A percentile compares a stretch with the other conserved stretches of the same genome.
phyloP scores from a whole-genome alignment of 2,329 filamentous ascomycete genomes.

The Microascus cirrosus region DNA sequence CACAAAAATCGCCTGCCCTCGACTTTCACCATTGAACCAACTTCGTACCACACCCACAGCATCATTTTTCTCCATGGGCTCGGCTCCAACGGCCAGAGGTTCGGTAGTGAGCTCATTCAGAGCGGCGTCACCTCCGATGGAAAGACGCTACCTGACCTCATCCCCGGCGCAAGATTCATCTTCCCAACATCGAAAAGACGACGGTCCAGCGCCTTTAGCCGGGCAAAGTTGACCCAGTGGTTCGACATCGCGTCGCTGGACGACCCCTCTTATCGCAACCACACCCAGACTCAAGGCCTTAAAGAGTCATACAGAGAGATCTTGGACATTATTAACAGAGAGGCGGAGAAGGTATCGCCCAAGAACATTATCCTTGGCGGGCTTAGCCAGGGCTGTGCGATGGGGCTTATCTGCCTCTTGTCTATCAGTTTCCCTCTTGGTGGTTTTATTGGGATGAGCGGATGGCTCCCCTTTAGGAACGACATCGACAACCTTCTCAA shows the following conservation, averaged over 20 bases:
- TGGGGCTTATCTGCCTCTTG: constrained; percentile 28
- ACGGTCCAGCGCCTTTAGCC: constrained; percentile 28
- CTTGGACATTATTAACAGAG: no score
- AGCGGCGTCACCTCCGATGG: constrained; percentile 14
- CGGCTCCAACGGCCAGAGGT: constrained; percentile 19
- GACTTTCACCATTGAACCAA: no score
- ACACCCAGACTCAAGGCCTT: constrained; percentile 24
- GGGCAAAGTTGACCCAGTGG: constrained; percentile 35
- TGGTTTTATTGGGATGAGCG: constrained; percentile 34
- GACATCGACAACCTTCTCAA: constrained; percentile 19
- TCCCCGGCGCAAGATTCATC: constrained; percentile 31
- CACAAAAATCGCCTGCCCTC: no score
- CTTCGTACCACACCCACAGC: no score
- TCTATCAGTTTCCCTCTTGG: constrained; percentile 23
- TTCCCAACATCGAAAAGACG: constrained; percentile 37
- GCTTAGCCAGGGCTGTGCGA: constrained; percentile 42
- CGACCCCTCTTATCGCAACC: constrained; percentile 24
- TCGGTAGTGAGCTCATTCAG: constrained; percentile 19
- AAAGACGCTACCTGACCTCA: constrained; percentile 16
- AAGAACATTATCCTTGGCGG: constrained; percentile 39
- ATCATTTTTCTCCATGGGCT: constrained; percentile 14
- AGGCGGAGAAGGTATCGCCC: constrained; percentile 16
- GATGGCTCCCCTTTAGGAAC: constrained; percentile 27
- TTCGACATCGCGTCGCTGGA: constrained; percentile 32
- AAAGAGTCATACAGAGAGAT: no score